phyloP scores from a whole-genome alignment of 2,329 filamentous ascomycete species.

The Fusarium equiseti region DNA sequence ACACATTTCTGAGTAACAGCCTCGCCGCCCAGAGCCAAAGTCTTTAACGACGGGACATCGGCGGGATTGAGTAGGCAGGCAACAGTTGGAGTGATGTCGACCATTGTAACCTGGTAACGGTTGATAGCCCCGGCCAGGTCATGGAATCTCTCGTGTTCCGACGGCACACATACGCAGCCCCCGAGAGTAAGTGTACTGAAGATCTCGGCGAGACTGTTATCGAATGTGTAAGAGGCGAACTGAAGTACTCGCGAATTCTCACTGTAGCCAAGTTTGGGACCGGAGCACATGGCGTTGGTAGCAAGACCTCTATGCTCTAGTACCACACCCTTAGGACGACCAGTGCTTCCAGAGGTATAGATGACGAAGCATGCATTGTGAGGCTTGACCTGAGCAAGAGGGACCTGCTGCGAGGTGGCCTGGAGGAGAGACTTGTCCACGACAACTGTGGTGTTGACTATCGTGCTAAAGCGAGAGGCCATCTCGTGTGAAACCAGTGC shows the following conservation, averaged over 20 bases:
- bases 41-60: conserved; percentile 30
- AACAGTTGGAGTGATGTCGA: conserved; percentile 35
- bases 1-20: conserved; percentile 37
- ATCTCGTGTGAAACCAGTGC: conserved; percentile 28
- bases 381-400: conserved; percentile 7
- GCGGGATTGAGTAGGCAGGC: conserved; percentile 28
- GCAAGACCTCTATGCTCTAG: conserved; percentile 34
- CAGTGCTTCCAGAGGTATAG: conserved; percentile 39
- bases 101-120: conserved; percentile 24
- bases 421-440: conserved; percentile 24
- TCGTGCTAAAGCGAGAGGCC: background rate
- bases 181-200: conserved; percentile 29
- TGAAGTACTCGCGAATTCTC: conserved; percentile 33
- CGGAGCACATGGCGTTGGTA: conserved; percentile 20
- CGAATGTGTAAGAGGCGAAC: conserved; percentile 39
- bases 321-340: conserved; percentile 30
- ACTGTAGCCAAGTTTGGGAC: conserved; percentile 23
- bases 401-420: fast-evolving
- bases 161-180: conserved; percentile 36
- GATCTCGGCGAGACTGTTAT: conserved; percentile 34
- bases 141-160: conserved; percentile 34
- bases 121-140: conserved; percentile 29
- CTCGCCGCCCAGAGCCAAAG: conserved; percentile 31
- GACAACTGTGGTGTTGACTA: conserved; percentile 11
- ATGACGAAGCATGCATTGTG: conserved; percentile 38